A percentile compares a stretch with the other conserved stretches of the same genome.
phyloP scores from a whole-genome alignment of 495 filamentous ascomycete genomes.

The Hapsidospora chrysogenum region DNA sequence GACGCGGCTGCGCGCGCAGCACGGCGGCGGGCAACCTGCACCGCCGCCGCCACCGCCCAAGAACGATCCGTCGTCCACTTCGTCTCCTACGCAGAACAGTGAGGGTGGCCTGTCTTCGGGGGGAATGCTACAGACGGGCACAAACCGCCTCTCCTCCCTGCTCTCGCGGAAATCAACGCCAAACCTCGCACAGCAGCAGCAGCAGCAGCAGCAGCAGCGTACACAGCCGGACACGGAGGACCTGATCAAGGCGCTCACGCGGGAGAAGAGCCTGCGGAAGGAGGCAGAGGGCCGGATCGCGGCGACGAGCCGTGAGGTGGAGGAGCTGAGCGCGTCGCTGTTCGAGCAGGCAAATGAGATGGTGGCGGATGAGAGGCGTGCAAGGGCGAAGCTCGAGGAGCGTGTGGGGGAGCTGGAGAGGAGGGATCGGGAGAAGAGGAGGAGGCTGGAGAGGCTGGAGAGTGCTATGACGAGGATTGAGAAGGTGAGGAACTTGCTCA shows the following conservation, averaged over 20 bases:
- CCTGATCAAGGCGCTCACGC: slow-evolving; percentile 48
- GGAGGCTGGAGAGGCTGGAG: slow-evolving; percentile 57
- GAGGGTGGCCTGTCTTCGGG: slow-evolving; percentile 16
- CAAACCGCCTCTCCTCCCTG: slow-evolving; percentile 45
- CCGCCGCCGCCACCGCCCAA: slow-evolving; percentile 14
- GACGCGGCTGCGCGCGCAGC: slow-evolving; percentile 39
- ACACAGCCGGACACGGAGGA: slow-evolving; percentile 25
- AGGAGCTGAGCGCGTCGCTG: slow-evolving; percentile 71
- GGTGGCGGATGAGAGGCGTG: slow-evolving; percentile 79
- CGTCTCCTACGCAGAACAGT: slow-evolving; percentile 9
- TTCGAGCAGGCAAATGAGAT: slow-evolving; percentile 96
- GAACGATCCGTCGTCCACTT: slow-evolving; percentile 6
- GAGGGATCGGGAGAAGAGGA: slow-evolving; percentile 53
- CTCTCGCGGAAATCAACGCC: slow-evolving; percentile 38
- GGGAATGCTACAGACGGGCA: slow-evolving; percentile 17
- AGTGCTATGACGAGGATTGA: slow-evolving; percentile 65
- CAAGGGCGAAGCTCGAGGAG: slow-evolving; percentile 63
- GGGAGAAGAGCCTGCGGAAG: slow-evolving; percentile 53
- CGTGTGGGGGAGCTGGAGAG: slow-evolving; percentile 50
- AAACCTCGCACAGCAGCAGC: slow-evolving; percentile 7
- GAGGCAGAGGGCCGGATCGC: slow-evolving; percentile 59
- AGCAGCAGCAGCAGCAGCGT: background rate
- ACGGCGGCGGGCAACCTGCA: slow-evolving; percentile 9
- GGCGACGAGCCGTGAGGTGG: slow-evolving; percentile 62
- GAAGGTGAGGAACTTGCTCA: slow-evolving; percentile 45